Conservation (phyloP, 306 rosid genomes). For the Coriaria nepalensis region DNA sequence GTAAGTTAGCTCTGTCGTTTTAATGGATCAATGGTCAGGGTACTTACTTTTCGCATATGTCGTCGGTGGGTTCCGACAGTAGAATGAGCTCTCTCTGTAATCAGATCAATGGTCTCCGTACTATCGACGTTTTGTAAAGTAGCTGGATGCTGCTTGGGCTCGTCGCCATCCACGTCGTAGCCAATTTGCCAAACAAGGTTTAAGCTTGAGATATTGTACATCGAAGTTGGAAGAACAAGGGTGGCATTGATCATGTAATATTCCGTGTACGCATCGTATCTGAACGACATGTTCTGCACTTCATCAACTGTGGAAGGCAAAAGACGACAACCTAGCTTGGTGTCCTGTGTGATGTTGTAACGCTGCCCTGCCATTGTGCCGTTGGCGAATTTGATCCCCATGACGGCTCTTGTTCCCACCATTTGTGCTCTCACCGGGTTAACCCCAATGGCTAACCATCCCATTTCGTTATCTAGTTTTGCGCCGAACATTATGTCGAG, state of each 20-base stretch:
- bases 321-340: slow-evolving; percentile 38
- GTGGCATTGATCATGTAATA: slow-evolving; percentile 21
- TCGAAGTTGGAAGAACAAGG: slow-evolving; percentile 13
- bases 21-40: too few relatives aligned
- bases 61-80: slow-evolving; percentile 13
- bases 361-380: not conserved
- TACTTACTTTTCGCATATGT: slow-evolving; percentile 37
- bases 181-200: slow-evolving; percentile 86
- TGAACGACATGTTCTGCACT: not conserved
- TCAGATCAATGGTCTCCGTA: slow-evolving; percentile 41
- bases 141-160: slow-evolving; percentile 29
- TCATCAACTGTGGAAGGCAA: slow-evolving; percentile 6
- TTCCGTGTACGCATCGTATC: not conserved
- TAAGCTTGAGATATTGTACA: slow-evolving; percentile 20
- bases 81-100: not conserved
- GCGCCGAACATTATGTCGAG: slow-evolving; percentile 36
- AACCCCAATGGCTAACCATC: slow-evolving; percentile 84
- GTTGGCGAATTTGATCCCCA: slow-evolving; percentile 23
- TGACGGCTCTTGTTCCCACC: slow-evolving; percentile 66
- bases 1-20: too few relatives aligned
- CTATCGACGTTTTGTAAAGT: slow-evolving; percentile 48
- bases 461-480: not conserved
- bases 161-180: not conserved
- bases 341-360: slow-evolving; percentile 31
- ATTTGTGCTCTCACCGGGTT: slow-evolving; percentile 50